Conservation (phyloP, 352 stramenopile genomes). For the Globisporangium apiculatum region DNA sequence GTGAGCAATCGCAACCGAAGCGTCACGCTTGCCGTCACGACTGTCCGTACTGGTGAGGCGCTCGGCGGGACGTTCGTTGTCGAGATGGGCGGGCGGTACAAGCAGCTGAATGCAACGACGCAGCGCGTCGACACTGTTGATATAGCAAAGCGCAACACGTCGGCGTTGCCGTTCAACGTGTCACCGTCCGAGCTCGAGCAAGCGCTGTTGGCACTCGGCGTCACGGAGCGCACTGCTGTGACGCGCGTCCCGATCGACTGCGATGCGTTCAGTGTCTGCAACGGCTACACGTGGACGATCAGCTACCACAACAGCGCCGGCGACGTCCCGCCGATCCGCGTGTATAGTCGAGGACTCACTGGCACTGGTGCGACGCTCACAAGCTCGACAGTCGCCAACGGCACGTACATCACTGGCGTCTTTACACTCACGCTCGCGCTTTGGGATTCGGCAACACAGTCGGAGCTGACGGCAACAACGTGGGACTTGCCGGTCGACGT, state of each 20-base stretch:
- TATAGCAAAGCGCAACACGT: conserved; percentile 32
- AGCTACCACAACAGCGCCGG: conserved; percentile 55
- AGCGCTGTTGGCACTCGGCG: conserved; percentile 24
- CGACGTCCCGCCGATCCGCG: conserved; percentile 49
- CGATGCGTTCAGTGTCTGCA: conserved; percentile 52
- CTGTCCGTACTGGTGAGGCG: conserved; percentile 39
- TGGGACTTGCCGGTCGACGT: conserved; percentile 70
- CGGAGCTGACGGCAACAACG: conserved; percentile 33
- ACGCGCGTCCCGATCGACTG: conserved; percentile 34
- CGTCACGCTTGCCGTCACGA: conserved; percentile 24
- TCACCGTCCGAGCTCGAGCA: conserved; percentile 18
- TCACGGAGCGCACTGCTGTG: conserved; percentile 36
- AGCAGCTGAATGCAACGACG: conserved; percentile 30
- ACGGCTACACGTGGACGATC: conserved; percentile 62
- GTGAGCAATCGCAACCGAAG: conserved; percentile 7
- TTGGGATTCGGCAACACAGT: conserved; percentile 31
- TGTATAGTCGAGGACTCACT: conserved; percentile 26
- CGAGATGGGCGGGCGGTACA: conserved; percentile 56
- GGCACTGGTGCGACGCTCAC: conserved; percentile 21
- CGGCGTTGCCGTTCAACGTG: conserved; percentile 34
- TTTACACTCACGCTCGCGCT: conserved; percentile 57
- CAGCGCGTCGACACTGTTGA: conserved; percentile 38
- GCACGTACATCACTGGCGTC: conserved; percentile 58
- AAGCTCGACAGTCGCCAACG: conserved; percentile 47
- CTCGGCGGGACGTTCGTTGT: conserved; percentile 40